Base-by-base conservation (phyloP, 1,139 yeast genomes). In the Blastobotrys illinoisensis region DNA sequence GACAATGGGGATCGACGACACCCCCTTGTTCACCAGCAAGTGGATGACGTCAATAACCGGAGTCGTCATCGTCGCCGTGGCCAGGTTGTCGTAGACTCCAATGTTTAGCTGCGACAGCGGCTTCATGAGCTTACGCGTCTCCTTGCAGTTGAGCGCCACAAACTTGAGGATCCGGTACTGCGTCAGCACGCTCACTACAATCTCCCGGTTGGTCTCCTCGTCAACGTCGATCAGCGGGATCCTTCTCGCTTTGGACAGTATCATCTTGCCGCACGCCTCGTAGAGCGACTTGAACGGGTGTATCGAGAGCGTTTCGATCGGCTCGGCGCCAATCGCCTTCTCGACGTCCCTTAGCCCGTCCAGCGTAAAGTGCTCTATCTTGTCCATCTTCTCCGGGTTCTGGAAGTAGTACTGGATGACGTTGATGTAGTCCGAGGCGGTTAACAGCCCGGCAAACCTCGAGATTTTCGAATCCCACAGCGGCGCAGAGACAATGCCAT, bases 31-130 rank as follows among this genome's bases (percentile, higher is more conserved):
- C 6, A 95, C 83, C 62, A 95, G 76, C 60, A 86, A 72, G 65
- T 89, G 93, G 57, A 93, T 95, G 40, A 91, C 97, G 60, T 93
- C 97, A 60, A 90, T 86, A 20, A 95, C 97, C 0, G 98, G 97
- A 0, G 97, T 89, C 58, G 80, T 82, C 95, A 95, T 85, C 9
- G 87, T 82, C 57, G 96, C 95, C 2, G 95, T 87, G 21, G 88
- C 82, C 21, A 93, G 72, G 55, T 83, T 77, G 48, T 78, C 74
- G 44, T 75, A 72, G 11, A 83, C 76, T 32, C 91, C 86, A 54
- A 91, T 80, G 13, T 82, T 78, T 49, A 93, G 74, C 58, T 86
- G 85, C 58, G 79, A 77, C 55, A 95, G 76, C 1, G 97, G 96
- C 63, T 85, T 82, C 63, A 85, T 76, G 56, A 95, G 76, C 79